Conservation (phyloP, 345 rosid species). For the Anastatica hierochuntica region DNA sequence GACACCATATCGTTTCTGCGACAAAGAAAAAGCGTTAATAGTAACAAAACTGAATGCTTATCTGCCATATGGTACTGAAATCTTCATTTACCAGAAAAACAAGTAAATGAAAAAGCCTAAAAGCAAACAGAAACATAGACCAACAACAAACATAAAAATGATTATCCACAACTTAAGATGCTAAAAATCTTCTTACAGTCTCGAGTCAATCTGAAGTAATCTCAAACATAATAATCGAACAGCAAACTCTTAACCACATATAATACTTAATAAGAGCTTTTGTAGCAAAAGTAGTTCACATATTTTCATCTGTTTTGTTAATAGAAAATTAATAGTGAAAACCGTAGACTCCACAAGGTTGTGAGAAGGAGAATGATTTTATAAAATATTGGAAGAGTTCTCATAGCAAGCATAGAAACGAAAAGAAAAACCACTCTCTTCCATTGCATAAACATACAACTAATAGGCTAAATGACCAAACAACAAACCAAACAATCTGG, state of each 20-base stretch:
- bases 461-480: background rate
- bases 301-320: background rate
- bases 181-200: conserved; percentile 1
- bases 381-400: background rate
- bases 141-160: conserved; percentile 1
- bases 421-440: background rate
- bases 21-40: background rate
- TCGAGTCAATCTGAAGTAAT: background rate
- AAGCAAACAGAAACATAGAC: background rate
- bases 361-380: background rate
- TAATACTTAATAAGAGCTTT: background rate
- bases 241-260: background rate
- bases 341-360: background rate
- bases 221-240: background rate
- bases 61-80: background rate
- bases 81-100: background rate
- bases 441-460: too few relatives aligned
- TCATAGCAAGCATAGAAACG: background rate
- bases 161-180: background rate
- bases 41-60: background rate
- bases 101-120: background rate
- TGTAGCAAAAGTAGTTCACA: background rate
- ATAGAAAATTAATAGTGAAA: background rate
- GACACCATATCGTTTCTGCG: conserved; percentile 49
- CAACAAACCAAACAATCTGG: too few relatives aligned